Evolutionary conservation across 257 asterid species (phyloP).

Genomic region (Anisodus acutangulus): DNA sequence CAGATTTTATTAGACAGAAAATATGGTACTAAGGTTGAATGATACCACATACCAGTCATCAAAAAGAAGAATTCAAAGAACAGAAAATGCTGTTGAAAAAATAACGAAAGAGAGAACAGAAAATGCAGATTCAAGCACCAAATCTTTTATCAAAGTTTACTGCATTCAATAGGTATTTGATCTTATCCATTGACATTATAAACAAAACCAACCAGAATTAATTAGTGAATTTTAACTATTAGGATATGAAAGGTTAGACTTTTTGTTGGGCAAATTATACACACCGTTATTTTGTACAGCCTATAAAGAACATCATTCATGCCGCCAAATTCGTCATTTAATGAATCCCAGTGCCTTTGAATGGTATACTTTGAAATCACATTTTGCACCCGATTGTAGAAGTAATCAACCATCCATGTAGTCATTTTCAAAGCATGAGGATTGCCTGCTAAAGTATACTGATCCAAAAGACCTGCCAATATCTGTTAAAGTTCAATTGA

Average conservation of each 20-base stretch:
- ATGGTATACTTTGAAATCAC: slow-evolving; percentile 63
- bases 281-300: slow-evolving; percentile 69
- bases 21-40: background rate
- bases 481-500: slow-evolving; percentile 44
- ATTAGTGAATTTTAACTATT: background rate
- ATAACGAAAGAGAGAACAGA: background rate
- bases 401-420: slow-evolving; percentile 78
- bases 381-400: slow-evolving; percentile 71
- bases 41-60: too few relatives aligned
- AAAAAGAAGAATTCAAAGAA: too few relatives aligned
- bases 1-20: background rate
- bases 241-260: background rate
- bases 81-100: too few relatives aligned
- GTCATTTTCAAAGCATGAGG: slow-evolving; percentile 60
- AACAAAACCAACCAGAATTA: background rate
- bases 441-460: slow-evolving; percentile 64
- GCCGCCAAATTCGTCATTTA: slow-evolving; percentile 92
- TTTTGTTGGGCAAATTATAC: slow-evolving; percentile 17
- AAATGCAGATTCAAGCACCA: background rate
- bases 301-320: slow-evolving; percentile 89
- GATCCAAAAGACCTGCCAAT: slow-evolving; percentile 89
- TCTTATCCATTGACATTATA: background rate
- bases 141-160: background rate
- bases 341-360: slow-evolving; percentile 65
- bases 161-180: background rate